phyloP scores from a whole-genome alignment of 768 basidiomycete genomes.

The Phlebiopsis gigantea region DNA sequence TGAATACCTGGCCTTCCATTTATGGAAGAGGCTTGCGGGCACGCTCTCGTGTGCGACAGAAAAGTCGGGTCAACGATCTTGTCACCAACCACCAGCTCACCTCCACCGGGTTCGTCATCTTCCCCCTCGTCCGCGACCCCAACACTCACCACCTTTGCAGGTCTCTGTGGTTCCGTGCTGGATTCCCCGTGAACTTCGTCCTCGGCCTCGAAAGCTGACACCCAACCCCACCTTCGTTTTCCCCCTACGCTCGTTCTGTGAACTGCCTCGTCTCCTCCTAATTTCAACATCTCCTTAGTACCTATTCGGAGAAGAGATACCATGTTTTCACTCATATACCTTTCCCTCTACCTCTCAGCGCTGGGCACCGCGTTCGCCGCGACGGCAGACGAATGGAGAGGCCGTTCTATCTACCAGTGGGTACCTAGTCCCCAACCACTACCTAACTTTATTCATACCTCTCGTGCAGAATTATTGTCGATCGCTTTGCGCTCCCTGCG shows the following conservation, averaged over 20 bases:
- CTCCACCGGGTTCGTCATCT: slow-evolving; percentile 1
- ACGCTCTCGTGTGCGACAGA: neutral
- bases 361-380: slow-evolving; percentile 42
- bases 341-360: slow-evolving; percentile 24
- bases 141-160: neutral
- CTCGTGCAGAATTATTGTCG: slow-evolving; percentile 53
- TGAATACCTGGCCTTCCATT: neutral
- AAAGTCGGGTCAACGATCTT: neutral
- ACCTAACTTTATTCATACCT: neutral
- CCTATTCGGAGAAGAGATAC: slow-evolving; percentile 10
- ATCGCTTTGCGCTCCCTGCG: slow-evolving; percentile 67
- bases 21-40: neutral
- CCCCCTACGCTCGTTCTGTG: slow-evolving; percentile 11
- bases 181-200: neutral
- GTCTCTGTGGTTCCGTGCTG: slow-evolving; percentile 10
- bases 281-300: neutral
- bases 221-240: slow-evolving; percentile 11
- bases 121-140: neutral
- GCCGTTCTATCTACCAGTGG: slow-evolving; percentile 77
- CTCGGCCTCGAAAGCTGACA: slow-evolving; percentile 8
- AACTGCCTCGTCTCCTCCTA: neutral
- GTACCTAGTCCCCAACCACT: slow-evolving; percentile 14
- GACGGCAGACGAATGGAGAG: slow-evolving; percentile 69
- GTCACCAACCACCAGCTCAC: slow-evolving; percentile 11
- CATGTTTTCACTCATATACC: slow-evolving; percentile 21